phyloP scores from a whole-genome alignment of 2,329 filamentous ascomycete species.

The Colletotrichum karsti region DNA sequence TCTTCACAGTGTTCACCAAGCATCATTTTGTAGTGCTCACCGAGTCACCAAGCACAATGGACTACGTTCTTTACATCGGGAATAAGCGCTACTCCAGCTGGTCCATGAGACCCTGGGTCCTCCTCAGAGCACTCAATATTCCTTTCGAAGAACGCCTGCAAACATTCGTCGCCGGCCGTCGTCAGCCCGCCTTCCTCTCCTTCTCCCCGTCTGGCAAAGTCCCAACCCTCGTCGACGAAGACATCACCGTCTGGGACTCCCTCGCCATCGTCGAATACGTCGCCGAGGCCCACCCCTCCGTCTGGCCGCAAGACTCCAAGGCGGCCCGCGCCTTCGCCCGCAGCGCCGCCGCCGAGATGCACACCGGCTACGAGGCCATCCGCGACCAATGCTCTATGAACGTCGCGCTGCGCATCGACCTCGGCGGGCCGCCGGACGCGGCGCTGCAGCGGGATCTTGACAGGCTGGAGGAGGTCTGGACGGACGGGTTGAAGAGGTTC shows the following conservation, averaged over 20 bases:
- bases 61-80: constrained; percentile 49
- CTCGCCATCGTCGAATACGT: constrained; percentile 57
- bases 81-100: constrained; percentile 56
- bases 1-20: no score
- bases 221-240: constrained; percentile 46
- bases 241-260: constrained; percentile 51
- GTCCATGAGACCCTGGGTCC: constrained; percentile 56
- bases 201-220: constrained; percentile 53
- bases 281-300: constrained; percentile 49
- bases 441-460: constrained; percentile 43
- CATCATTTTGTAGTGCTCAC: no score
- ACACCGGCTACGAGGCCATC: constrained; percentile 50
- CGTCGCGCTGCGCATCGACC: constrained; percentile 46
- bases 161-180: constrained; percentile 39
- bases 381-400: constrained; percentile 53
- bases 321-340: constrained; percentile 52
- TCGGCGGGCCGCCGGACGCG: constrained; percentile 35
- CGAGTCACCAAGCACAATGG: constrained; percentile 36
- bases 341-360: constrained; percentile 55
- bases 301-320: constrained; percentile 48
- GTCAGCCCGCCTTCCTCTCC: constrained; percentile 42
- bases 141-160: constrained; percentile 51
- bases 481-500: constrained; percentile 46
- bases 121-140: constrained; percentile 51
- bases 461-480: constrained; percentile 46